Percentiles rank a stretch among this genome's conserved stretches.
Conservation (phyloP, 306 rosid species). For the Pachyrhizus erosus region DNA sequence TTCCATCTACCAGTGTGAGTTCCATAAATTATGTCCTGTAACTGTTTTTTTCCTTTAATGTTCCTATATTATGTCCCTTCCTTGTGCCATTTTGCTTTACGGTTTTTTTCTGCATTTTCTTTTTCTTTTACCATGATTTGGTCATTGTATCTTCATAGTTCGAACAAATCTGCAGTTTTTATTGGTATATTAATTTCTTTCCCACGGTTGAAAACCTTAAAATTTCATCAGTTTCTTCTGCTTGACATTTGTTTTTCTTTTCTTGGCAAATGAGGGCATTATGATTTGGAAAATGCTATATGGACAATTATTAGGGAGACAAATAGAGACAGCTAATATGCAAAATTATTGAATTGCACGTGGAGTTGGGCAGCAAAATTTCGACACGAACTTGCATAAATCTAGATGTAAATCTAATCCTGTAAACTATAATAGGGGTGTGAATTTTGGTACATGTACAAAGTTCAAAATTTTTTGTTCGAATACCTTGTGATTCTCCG, state of each 20-base stretch:
- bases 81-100: not conserved
- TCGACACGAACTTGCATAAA: not conserved
- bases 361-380: constrained; percentile 11
- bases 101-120: not conserved
- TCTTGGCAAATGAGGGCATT: not conserved
- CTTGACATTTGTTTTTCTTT: not conserved
- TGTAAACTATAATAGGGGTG: not conserved
- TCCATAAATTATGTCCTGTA: constrained; percentile 29
- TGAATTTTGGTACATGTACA: not conserved
- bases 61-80: not conserved
- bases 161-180: not conserved
- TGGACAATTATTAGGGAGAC: constrained; percentile 1
- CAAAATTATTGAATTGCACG: constrained; percentile 24
- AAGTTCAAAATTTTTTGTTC: not conserved
- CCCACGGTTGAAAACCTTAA: not conserved
- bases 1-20: constrained; percentile 82
- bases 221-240: constrained; percentile 21
- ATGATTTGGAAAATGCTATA: not conserved
- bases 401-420: constrained; percentile 14
- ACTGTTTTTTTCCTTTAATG: not conserved
- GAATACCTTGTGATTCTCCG: not conserved
- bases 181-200: not conserved
- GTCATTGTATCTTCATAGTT: not conserved
- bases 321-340: not conserved
- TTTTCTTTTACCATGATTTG: not conserved